A percentile compares a stretch with the other conserved stretches of the same genome.
Evolutionary conservation across 2,329 filamentous ascomycete genomes (phyloP).

Genomic region (Coniochaeta prunicola): DNA sequence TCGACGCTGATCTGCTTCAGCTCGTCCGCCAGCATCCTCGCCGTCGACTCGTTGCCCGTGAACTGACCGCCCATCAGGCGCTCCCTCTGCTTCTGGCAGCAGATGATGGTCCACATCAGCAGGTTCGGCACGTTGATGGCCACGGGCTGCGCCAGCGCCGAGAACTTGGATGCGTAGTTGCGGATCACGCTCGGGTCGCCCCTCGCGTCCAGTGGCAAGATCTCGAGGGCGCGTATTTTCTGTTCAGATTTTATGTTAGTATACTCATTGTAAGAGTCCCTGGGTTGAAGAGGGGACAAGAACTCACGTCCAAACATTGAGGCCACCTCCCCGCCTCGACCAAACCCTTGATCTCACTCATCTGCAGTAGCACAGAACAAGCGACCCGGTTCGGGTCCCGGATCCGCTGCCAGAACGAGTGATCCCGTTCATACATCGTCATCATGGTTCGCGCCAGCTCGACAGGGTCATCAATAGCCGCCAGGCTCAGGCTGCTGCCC

Average conservation of each 20-base stretch:
- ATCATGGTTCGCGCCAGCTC: conserved; percentile 55
- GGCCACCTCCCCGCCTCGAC: conserved; percentile 50
- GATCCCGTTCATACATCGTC: conserved; percentile 53
- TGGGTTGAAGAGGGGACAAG: neutral
- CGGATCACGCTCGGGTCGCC: conserved; percentile 77
- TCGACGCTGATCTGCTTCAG: conserved; percentile 79
- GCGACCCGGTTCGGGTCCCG: conserved; percentile 49
- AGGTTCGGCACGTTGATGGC: conserved; percentile 85
- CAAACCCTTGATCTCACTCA: conserved; percentile 53
- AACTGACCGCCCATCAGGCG: conserved; percentile 64
- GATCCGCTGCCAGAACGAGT: conserved; percentile 53
- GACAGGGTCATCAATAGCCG: conserved; percentile 52
- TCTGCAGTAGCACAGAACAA: conserved; percentile 49
- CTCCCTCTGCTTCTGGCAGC: conserved; percentile 73
- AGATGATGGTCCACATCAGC: conserved; percentile 87
- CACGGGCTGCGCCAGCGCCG: conserved; percentile 69
- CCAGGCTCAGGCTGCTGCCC: conserved; percentile 53
- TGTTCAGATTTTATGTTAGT: conserved; percentile 9
- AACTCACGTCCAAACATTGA: conserved; percentile 50
- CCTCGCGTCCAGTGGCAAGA: conserved; percentile 69
- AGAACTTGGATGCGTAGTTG: conserved; percentile 72
- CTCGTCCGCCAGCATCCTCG: conserved; percentile 58
- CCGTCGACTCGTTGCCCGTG: conserved; percentile 62
- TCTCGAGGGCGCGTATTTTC: conserved; percentile 67
- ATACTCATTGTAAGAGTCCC: neutral